Percentiles rank a stretch among this genome's conserved stretches.
Conservation (phyloP, 192 early-diverging fungal genomes). For the Physocladia obscura region DNA sequence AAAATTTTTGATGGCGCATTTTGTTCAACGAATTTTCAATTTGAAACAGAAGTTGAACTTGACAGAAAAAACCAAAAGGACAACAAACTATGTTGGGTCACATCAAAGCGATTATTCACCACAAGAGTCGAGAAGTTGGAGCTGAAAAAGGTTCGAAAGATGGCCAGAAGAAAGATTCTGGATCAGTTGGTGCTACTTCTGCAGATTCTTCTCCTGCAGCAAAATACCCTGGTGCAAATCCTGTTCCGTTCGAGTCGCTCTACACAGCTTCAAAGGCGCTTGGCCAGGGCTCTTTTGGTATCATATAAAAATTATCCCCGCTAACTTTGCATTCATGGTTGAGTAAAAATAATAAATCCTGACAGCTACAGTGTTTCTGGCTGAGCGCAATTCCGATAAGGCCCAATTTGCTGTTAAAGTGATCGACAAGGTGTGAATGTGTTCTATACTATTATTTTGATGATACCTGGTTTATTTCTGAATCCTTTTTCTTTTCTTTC, state of each 20-base stretch:
- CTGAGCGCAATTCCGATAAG: constrained; percentile 1
- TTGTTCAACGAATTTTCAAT: too few species aligned
- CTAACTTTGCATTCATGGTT: neutral
- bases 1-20: too few species aligned
- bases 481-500: neutral
- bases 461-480: neutral
- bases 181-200: neutral
- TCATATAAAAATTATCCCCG: neutral
- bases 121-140: too few species aligned
- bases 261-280: neutral
- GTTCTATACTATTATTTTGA: neutral
- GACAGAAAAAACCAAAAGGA: too few species aligned
- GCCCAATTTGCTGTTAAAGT: constrained; percentile 65
- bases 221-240: neutral
- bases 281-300: constrained; percentile 17
- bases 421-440: constrained; percentile 59
- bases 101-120: too few species aligned
- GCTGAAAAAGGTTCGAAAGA: too few species aligned
- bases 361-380: constrained; percentile 1
- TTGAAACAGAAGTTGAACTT: too few species aligned
- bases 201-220: neutral
- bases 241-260: neutral
- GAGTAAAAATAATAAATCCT: too few species aligned
- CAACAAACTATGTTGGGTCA: too few species aligned
- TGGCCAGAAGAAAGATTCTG: too few species aligned